Base-by-base conservation (phyloP, 768 basidiomycete species). In the Boletus insuetus region DNA sequence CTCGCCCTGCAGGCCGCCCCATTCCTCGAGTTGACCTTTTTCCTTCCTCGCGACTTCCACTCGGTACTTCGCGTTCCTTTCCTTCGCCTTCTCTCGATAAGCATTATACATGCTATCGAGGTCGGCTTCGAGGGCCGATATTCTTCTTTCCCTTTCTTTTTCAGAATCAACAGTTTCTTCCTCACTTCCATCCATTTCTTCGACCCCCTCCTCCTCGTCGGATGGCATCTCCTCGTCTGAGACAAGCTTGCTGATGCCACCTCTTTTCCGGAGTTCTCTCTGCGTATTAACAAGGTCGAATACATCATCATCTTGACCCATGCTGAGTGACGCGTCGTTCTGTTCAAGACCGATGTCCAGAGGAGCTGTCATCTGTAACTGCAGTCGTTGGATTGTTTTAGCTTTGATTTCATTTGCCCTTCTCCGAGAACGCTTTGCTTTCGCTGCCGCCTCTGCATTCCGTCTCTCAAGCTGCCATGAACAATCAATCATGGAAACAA, bases 281-380 rank as follows among this genome's bases (percentile, higher is more conserved):
- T 87, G 84, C 6, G 85, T 81, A 42, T 79, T 76, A 46, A 76
- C 83, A 40, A 98, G 80, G 65, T 95, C 92, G 64, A 98, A 98
- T 22, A 97, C 76, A 62, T 98, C 76, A 62, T 98, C 94, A 24
- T 86, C 89, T 63, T 89, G 87, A 7, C 90, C 91, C 22, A 82
- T 67, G n/a, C 74, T 77, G 17, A 96, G 78, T 17, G 88, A 79
- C 3, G 83, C 74, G 59, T 96, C 94, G 49, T 81, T 78, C 63
- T 89, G 89, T 64, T 94, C 91, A 55, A 94, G 72, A 68, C 94
- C 95, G 59, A 98, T 94, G 63, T 98, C 97, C 61, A 95, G 76
- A n/a, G 97, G 97, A 19, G 94, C 93, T 13, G 90, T 91, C 97
- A 99, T 99, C 67, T 91, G 88, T 44, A 98, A 79, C 69, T 98